Evolutionary conservation across 2,329 filamentous ascomycete species (phyloP).

Genomic region (Arachnomyces sp.): DNA sequence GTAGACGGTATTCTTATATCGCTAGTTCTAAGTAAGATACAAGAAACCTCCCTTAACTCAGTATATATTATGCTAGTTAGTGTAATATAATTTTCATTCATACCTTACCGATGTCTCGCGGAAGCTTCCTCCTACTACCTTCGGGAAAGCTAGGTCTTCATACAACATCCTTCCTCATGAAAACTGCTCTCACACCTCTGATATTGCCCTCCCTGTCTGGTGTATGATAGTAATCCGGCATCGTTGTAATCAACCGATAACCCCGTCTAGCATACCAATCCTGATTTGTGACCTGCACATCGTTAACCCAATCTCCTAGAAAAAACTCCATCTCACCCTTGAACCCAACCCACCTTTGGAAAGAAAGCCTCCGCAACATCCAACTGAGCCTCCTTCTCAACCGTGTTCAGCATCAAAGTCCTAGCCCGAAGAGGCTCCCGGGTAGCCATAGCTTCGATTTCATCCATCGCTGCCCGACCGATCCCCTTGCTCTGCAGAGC

Average conservation of each 20-base stretch:
- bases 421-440: slow-evolving; percentile 12
- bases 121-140: too few species aligned
- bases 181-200: slow-evolving; percentile 14
- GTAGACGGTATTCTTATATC: too few species aligned
- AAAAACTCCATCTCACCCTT: too few species aligned
- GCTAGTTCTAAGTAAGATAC: too few species aligned
- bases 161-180: slow-evolving; percentile 17
- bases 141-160: too few species aligned
- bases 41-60: too few species aligned
- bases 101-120: too few species aligned
- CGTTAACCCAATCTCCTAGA: slow-evolving; percentile 2
- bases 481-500: slow-evolving; percentile 13
- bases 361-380: slow-evolving; percentile 12
- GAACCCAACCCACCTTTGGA: slow-evolving; percentile 12
- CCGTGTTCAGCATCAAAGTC: slow-evolving; percentile 15
- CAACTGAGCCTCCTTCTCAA: slow-evolving; percentile 13
- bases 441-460: slow-evolving; percentile 15
- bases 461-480: slow-evolving; percentile 17
- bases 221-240: slow-evolving; percentile 13
- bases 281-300: slow-evolving; percentile 11
- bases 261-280: slow-evolving; percentile 18
- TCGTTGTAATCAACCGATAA: slow-evolving; percentile 12
- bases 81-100: too few species aligned
- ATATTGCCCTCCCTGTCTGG: slow-evolving; percentile 10
- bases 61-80: too few species aligned